Evolutionary conservation across 2,329 filamentous ascomycete species (phyloP).

Genomic region (Chrysosporium keratinophilum): DNA sequence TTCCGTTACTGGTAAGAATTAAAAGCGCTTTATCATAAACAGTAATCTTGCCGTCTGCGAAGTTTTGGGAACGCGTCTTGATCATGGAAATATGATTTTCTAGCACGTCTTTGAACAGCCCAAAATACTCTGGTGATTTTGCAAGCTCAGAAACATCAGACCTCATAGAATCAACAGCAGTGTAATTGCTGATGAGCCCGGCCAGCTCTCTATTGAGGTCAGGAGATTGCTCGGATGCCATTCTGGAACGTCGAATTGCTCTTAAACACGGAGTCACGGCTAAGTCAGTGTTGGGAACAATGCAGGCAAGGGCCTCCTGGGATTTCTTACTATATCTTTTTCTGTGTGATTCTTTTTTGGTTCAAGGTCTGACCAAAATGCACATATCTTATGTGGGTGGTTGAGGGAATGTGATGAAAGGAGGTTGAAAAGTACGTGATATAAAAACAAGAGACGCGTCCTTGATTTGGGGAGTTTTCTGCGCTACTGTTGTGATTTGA

Average conservation of each 20-base stretch:
- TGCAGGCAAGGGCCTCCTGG: not conserved
- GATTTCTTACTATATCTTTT: not conserved
- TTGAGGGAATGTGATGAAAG: not conserved
- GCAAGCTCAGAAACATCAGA: conserved; percentile 25
- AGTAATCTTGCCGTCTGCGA: conserved; percentile 31
- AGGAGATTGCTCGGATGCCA: not conserved
- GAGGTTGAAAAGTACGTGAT: not conserved
- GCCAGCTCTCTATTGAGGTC: conserved; percentile 7
- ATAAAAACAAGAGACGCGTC: not conserved
- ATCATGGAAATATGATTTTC: conserved; percentile 28
- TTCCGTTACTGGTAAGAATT: conserved; percentile 26
- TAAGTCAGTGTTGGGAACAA: not conserved
- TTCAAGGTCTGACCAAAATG: not conserved
- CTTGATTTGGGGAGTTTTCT: not conserved
- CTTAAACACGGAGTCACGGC: not conserved
- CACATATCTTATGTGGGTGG: not conserved
- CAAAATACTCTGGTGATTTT: conserved; percentile 19
- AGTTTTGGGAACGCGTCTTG: conserved; percentile 27
- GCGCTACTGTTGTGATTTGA: not conserved
- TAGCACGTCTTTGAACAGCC: conserved; percentile 26
- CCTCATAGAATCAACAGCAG: conserved; percentile 21
- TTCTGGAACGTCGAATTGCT: not conserved
- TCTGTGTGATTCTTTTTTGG: not conserved
- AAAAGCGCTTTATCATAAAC: conserved; percentile 35
- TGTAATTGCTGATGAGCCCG: conserved; percentile 24